phyloP scores from a whole-genome alignment of 768 basidiomycete species.

The Lactarius hatsudake region DNA sequence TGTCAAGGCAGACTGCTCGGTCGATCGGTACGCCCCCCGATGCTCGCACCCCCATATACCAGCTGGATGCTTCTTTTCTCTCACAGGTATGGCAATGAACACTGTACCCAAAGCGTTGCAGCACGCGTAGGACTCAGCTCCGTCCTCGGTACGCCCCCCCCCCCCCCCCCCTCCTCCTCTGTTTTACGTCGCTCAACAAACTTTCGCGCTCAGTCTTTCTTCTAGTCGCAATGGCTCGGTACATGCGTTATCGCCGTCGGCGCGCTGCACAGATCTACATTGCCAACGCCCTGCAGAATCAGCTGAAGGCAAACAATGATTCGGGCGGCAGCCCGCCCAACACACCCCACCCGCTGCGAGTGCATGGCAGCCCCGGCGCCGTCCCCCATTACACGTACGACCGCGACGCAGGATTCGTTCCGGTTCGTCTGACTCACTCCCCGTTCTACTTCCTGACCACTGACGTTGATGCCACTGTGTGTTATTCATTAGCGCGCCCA shows the following conservation, averaged over 20 bases:
- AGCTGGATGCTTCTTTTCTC: not conserved
- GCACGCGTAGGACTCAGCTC: not conserved
- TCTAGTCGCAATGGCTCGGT: not conserved
- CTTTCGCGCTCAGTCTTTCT: not conserved
- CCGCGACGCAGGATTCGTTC: conserved; percentile 2
- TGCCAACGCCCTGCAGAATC: not conserved
- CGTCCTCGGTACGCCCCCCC: not conserved
- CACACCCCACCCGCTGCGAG: conserved; percentile 8
- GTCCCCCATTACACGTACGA: not conserved
- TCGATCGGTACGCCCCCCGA: not conserved
- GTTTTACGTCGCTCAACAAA: not conserved
- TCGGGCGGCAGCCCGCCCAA: not conserved
- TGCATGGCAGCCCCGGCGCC: not conserved
- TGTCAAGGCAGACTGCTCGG: conserved; percentile 6
- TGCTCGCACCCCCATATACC: not conserved
- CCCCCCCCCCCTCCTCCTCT: too few relatives aligned
- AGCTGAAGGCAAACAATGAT: not conserved
- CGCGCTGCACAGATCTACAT: not conserved
- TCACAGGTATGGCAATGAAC: not conserved
- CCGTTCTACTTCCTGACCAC: not conserved
- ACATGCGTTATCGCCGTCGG: not conserved
- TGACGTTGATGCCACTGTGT: not conserved
- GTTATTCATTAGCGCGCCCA: not conserved
- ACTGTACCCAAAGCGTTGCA: not conserved
- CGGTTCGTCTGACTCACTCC: not conserved